Evolutionary conservation across 768 basidiomycete species (phyloP).

Genomic region (Tephrocybe sp.): DNA sequence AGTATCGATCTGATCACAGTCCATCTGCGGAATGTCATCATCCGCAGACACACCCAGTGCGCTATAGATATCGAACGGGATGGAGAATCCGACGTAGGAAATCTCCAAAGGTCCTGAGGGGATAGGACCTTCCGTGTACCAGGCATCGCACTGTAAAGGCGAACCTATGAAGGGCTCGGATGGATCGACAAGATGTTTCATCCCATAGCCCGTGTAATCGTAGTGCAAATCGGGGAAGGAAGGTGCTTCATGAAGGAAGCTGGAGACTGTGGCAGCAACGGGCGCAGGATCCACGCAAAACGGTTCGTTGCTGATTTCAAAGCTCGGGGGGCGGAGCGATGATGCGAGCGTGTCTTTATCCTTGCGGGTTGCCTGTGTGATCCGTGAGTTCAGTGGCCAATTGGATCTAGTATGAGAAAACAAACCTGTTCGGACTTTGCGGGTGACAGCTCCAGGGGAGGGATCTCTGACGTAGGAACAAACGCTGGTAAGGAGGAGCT

Average conservation of each 20-base stretch:
- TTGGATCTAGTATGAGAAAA: background rate
- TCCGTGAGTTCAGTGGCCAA: background rate
- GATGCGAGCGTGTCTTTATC: background rate
- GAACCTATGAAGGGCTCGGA: background rate
- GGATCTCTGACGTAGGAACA: constrained; percentile 22
- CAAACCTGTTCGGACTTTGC: constrained; percentile 14
- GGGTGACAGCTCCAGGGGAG: constrained; percentile 19
- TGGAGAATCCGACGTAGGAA: constrained; percentile 2
- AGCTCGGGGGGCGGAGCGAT: constrained; percentile 15
- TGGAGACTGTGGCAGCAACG: background rate
- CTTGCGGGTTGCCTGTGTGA: constrained; percentile 2
- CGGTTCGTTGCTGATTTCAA: constrained; percentile 15
- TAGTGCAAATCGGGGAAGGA: background rate
- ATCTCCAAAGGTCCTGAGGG: constrained; percentile 1
- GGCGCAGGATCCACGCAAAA: constrained; percentile 13
- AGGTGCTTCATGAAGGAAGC: constrained; percentile 7
- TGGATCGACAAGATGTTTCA: background rate
- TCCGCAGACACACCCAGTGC: background rate
- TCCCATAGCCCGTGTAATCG: background rate
- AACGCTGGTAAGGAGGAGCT: constrained; percentile 11
- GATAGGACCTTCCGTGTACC: background rate
- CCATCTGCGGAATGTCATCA: background rate
- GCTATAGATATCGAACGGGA: no score
- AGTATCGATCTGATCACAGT: no score
- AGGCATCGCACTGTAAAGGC: background rate